Conservation (phyloP, 139 green algal species). For the Micractinium conductrix region DNA sequence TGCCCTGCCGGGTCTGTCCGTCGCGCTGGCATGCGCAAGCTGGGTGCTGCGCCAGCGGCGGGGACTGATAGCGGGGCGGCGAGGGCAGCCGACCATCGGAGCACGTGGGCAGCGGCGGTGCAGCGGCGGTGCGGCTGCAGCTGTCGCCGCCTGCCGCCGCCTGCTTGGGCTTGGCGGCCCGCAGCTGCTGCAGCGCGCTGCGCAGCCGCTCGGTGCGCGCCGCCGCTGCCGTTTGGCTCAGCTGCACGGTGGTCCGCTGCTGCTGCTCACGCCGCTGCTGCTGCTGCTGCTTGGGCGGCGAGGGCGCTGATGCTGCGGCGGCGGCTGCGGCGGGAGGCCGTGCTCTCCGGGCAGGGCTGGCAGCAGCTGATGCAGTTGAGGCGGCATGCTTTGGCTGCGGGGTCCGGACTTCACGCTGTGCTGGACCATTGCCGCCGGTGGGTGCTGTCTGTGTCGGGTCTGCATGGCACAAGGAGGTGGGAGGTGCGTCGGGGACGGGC, state of each 20-base stretch:
- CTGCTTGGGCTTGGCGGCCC: neutral
- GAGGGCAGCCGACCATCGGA: neutral
- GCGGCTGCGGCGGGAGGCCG: neutral
- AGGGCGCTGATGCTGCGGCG: neutral
- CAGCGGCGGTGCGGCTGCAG: neutral
- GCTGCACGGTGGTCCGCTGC: too few relatives aligned
- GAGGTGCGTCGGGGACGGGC: too few relatives aligned
- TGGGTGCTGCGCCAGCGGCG: neutral
- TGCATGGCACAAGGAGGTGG: too few relatives aligned
- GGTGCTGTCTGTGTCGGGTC: too few relatives aligned
- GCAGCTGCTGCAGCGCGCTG: constrained; percentile 22
- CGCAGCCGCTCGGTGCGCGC: constrained; percentile 19
- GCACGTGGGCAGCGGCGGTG: neutral
- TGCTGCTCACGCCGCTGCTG: neutral
- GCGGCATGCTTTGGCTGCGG: too few relatives aligned
- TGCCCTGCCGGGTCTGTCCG: too few relatives aligned
- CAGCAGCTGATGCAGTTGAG: too few relatives aligned
- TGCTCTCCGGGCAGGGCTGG: too few relatives aligned
- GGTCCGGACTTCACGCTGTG: too few relatives aligned
- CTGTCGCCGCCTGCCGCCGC: neutral
- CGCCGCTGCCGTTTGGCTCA: neutral
- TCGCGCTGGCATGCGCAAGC: neutral
- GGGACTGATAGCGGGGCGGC: neutral
- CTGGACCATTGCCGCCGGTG: too few relatives aligned
- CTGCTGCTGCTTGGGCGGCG: neutral